These are phyloP conservation scores for Candida labiduridarum DNA, from an alignment of 1,139 yeast genomes.

Conservation along the genomic window DNA sequence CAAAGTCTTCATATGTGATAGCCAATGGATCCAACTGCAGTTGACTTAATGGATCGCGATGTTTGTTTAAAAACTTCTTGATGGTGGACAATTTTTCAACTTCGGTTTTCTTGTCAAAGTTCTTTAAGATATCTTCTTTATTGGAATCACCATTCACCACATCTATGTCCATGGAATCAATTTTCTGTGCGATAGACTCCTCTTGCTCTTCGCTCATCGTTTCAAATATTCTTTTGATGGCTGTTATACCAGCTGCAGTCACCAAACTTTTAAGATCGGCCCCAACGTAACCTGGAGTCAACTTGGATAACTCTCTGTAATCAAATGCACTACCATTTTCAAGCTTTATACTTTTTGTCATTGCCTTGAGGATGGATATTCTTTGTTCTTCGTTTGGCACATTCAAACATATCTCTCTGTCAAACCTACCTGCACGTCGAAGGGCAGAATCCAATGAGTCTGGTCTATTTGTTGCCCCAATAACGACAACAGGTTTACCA, in stretches of 20 bases:
- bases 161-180: conserved; percentile 50
- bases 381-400: conserved; percentile 92
- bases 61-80: conserved; percentile 68
- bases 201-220: conserved; percentile 43
- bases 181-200: conserved; percentile 11
- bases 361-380: conserved; percentile 70
- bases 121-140: conserved; percentile 16
- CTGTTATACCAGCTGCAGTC: conserved; percentile 94
- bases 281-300: conserved; percentile 98
- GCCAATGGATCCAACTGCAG: conserved; percentile 76
- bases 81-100: conserved; percentile 61
- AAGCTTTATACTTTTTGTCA: conserved; percentile 68
- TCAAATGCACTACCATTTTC: conserved; percentile 64
- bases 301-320: conserved; percentile 73
- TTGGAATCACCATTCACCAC: neutral
- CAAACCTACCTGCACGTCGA: conserved; percentile 53
- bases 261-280: conserved; percentile 94
- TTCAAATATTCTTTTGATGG: conserved; percentile 86
- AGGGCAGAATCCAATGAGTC: conserved; percentile 52
- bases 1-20: conserved; percentile 78
- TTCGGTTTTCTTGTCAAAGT: conserved; percentile 35
- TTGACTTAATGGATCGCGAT: conserved; percentile 76
- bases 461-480: conserved; percentile 54
- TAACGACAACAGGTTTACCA: conserved; percentile 79
- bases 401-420: conserved; percentile 60